phyloP scores from a whole-genome alignment of 2,329 filamentous ascomycete species.

The Beauveria varroae region DNA sequence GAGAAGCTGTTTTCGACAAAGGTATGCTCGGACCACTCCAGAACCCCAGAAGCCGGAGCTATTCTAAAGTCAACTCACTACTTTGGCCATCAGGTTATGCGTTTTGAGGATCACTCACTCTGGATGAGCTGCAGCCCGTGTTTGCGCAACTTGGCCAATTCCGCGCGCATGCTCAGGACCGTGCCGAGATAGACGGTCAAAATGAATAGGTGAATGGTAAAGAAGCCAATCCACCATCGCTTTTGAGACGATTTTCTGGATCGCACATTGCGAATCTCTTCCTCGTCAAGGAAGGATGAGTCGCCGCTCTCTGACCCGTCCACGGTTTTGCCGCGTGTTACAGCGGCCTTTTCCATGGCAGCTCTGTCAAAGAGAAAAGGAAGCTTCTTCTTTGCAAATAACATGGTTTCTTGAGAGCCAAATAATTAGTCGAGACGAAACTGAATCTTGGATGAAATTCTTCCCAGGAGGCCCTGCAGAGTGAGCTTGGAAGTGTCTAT shows the following conservation, averaged over 20 bases:
- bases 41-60: constrained; percentile 4
- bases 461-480: too few species aligned
- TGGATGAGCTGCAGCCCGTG: not conserved
- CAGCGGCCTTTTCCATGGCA: not conserved
- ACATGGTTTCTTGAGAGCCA: not conserved
- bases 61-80: not conserved
- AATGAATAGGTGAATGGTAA: not conserved
- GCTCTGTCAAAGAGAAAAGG: constrained; percentile 6
- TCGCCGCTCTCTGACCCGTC: constrained; percentile 8
- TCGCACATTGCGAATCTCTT: constrained; percentile 4
- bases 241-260: not conserved
- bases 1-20: constrained; percentile 9
- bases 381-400: constrained; percentile 3
- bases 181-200: not conserved
- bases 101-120: not conserved
- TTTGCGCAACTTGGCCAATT: constrained; percentile 1
- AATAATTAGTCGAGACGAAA: not conserved
- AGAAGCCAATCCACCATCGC: constrained; percentile 4
- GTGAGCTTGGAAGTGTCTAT: not conserved
- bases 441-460: not conserved
- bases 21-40: constrained; percentile 3
- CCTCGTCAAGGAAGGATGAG: constrained; percentile 5
- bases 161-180: not conserved
- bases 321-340: not conserved
- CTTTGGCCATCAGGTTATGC: too few species aligned